A percentile compares a stretch with the other conserved stretches of the same genome.
These are phyloP conservation scores for Echinosophora koreensis DNA, from an alignment of 306 rosid species.

Conservation along the genomic window DNA sequence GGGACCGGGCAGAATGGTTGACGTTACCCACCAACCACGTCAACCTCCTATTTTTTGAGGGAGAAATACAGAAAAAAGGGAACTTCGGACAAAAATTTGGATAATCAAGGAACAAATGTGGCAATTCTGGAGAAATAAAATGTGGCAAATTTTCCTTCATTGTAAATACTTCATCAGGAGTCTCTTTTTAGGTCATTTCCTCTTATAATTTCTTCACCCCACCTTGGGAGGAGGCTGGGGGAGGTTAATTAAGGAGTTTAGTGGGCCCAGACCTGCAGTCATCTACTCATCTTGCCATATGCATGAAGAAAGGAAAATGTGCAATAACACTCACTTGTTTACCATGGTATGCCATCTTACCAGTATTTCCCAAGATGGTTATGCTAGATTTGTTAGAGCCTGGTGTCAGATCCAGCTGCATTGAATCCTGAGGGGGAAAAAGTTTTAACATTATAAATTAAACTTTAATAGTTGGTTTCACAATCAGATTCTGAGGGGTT, in stretches of 20 bases:
- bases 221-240: not conserved
- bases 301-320: not conserved
- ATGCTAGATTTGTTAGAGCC: conserved; percentile 69
- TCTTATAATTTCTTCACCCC: not conserved
- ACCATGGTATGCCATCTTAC: conserved; percentile 53
- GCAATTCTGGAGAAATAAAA: not conserved
- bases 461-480: conserved; percentile 2
- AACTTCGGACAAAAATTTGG: conserved; percentile 14
- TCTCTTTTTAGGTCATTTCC: not conserved
- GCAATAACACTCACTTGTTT: not conserved
- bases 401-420: conserved; percentile 78
- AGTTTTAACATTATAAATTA: conserved; percentile 36
- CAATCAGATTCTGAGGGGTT: conserved; percentile 21
- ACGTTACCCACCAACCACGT: conserved; percentile 15
- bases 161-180: not conserved
- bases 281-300: not conserved
- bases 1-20: not conserved
- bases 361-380: conserved; percentile 90
- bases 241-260: not conserved
- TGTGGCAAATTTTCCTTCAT: not conserved
- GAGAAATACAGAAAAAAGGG: not conserved
- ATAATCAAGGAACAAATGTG: conserved; percentile 9
- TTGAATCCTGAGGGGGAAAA: conserved; percentile 51
- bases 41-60: not conserved
- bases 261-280: not conserved